Base-by-base conservation (phyloP, 345 rosid species). In the Pistacia integerrima region DNA sequence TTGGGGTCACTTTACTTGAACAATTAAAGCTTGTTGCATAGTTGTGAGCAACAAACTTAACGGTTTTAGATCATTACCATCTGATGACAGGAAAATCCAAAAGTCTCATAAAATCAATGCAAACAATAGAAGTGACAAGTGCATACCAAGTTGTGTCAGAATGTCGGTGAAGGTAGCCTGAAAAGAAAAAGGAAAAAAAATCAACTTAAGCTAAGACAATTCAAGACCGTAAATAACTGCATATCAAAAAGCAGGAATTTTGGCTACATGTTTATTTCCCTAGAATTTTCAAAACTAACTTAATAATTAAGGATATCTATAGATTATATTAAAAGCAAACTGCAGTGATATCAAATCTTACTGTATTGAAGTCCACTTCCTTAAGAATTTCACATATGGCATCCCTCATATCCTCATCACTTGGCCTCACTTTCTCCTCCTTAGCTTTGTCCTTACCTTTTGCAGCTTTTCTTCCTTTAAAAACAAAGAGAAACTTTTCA, bases 111-210 rank as follows among this genome's bases (percentile, higher is more conserved):
- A 57, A n/a, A 58, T 2, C 10, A 8, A 63, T 22, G 61, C 8
- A 38, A 64, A 54, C 20, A 64, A 61, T 30, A 14, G 1, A 77
- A 64, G 61, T 6, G 63, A 83, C 63, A 59, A 74, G 77, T 8
- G 38, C 91, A 63, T 92, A 95, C 99, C 96, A 6, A 95, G 97
- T 76, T 46, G 80, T 80, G 89, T 89, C 78, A 95, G 85, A 79
- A 95, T 93, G 85, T 95, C 99, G 0, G 96, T 91, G 82, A 95
- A 93, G 11, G 99, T 95, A 64, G 99, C 96, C 99, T 95, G 96
- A 88, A 92, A 73, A 83, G 80, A 48, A 76, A 60, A 69, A 69
- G 49, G 49, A 82, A 68, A 52, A 57, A 41, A 41, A 4, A 41
- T 41, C 72, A 67, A 57, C 63, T 64, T 67, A 77, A 77, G 33